Base-by-base conservation (phyloP, 2,329 filamentous ascomycete genomes). In the Colletotrichum siamense region DNA sequence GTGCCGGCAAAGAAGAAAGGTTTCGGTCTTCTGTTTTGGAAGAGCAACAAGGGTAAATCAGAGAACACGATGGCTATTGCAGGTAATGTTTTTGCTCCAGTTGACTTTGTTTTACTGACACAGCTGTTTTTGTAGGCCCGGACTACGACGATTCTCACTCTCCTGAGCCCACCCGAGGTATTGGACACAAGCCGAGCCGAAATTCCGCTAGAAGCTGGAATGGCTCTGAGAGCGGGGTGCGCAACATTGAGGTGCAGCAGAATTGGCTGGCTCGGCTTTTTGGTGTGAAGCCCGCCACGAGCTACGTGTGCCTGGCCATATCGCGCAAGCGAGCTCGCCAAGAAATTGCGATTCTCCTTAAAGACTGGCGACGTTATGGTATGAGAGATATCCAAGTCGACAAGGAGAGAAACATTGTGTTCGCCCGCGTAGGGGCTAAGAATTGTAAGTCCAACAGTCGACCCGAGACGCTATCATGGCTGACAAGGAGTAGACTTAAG, bases 261-360 rank as follows among this genome's bases (percentile, higher is more conserved):
- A 98, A 94, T 79, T 98, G 96, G 96, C 91, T 99, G 69, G 94
- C 95, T 34, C 94, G 95, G 18, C 92, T 99, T 62, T 95, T 99
- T 87, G 92, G 95, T 71, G 94, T 98, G 82, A 98, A 97, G 83
- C 96, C 96, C 2, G 95, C 94, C 1, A 93, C 89, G 18, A 92
- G 92, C 78, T 90, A 95, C 32, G 85, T 98, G 18, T 97, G 95
- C 83, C 93, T 98, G 83, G 90, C 89, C 5, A 89, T 95, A 28
- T 92, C 94, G 32, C 83, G 86, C 7, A 94, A 94, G 79, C 89
- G 92, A 76, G 94, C 94, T 59, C 92, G 95, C 59, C 94, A 95
- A 81, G 96, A 98, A 81, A 89, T 98, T 24, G 90, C 93, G 28
- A 91, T 91, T 66, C 87, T 98, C 32, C 89, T 98, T 64, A 92